A percentile compares a stretch with the other conserved stretches of the same genome.
These are phyloP conservation scores for Russula emetica DNA, from an alignment of 768 basidiomycete genomes.

Conservation along the genomic window DNA sequence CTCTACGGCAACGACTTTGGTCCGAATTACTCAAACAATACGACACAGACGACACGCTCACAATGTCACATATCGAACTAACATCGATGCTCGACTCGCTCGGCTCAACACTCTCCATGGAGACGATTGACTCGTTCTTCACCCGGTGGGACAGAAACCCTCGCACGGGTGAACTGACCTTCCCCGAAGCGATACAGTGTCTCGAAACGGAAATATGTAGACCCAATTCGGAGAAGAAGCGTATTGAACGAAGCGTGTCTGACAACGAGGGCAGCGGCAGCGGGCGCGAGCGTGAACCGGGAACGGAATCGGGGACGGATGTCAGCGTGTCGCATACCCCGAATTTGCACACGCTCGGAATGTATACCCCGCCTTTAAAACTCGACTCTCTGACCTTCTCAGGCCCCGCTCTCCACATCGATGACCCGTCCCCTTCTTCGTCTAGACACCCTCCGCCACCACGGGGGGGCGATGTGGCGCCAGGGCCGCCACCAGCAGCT, in stretches of 20 bases:
- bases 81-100: conserved; percentile 96
- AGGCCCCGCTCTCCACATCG: conserved; percentile 43
- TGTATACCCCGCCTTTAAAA: conserved; percentile 33
- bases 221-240: conserved; percentile 65
- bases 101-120: conserved; percentile 79
- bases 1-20: conserved; percentile 89
- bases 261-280: conserved; percentile 33
- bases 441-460: not conserved
- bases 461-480: not conserved
- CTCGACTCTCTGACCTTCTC: conserved; percentile 61
- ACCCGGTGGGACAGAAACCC: conserved; percentile 60
- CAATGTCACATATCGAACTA: conserved; percentile 78
- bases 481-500: not conserved
- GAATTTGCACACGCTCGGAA: conserved; percentile 38
- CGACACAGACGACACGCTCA: conserved; percentile 75
- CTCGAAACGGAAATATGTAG: conserved; percentile 81
- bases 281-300: conserved; percentile 13
- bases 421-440: conserved; percentile 23
- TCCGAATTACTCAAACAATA: conserved; percentile 83
- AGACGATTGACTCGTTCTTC: conserved; percentile 83
- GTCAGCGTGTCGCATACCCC: conserved; percentile 55
- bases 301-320: conserved; percentile 32
- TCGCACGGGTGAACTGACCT: conserved; percentile 63
- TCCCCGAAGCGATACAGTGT: conserved; percentile 77
- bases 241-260: conserved; percentile 45